Conservation (phyloP, 2,329 filamentous ascomycete genomes). For the Fusarium circinatum region DNA sequence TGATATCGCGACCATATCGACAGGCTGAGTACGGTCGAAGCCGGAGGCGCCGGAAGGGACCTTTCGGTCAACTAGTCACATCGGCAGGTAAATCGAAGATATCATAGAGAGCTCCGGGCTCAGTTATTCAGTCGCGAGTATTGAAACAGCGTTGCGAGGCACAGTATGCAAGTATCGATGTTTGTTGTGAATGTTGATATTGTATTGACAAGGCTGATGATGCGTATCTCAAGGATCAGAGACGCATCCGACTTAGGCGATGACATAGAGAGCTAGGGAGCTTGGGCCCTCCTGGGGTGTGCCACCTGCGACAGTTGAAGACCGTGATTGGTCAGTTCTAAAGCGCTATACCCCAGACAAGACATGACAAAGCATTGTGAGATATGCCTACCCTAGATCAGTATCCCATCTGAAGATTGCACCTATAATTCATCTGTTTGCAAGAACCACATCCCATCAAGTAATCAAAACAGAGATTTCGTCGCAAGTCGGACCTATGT, state of each 20-base stretch:
- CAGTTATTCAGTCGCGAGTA: neutral
- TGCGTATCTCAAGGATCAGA: neutral
- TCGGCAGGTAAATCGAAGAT: neutral
- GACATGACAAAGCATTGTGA: constrained; percentile 11
- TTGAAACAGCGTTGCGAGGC: neutral
- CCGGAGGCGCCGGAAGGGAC: constrained; percentile 31
- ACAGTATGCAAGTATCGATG: neutral
- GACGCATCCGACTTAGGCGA: constrained; percentile 3
- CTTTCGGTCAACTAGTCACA: constrained; percentile 37
- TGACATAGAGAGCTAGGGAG: constrained; percentile 28
- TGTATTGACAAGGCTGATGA: constrained; percentile 32
- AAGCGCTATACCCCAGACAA: constrained; percentile 1
- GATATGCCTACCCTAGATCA: constrained; percentile 16
- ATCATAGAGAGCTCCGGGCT: neutral
- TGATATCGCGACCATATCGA: constrained; percentile 37
- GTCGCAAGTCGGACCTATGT: neutral
- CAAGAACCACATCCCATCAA: neutral
- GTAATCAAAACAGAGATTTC: neutral
- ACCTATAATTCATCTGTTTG: neutral
- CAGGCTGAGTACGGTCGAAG: constrained; percentile 12
- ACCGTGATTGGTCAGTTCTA: constrained; percentile 18
- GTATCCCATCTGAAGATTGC: too few relatives aligned
- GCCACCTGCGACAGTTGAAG: constrained; percentile 20
- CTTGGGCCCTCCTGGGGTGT: constrained; percentile 29
- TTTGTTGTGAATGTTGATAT: constrained; percentile 15